These are phyloP conservation scores for Flaveria floridana DNA, from an alignment of 140 eudicot species.

Conservation along the genomic window DNA sequence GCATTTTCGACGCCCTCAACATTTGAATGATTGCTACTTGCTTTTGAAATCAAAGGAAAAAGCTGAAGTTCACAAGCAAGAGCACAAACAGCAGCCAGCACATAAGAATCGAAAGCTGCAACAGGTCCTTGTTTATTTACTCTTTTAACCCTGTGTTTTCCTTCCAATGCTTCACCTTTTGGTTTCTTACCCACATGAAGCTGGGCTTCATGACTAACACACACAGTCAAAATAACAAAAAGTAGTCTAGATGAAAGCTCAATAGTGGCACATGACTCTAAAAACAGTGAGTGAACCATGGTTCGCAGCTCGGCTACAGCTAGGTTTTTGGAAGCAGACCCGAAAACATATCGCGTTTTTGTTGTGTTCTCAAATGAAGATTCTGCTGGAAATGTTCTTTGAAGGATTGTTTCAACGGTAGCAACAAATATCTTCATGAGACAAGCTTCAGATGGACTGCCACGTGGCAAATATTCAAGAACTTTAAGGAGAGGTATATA, in stretches of 20 bases:
- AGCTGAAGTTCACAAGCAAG: conserved; percentile 91
- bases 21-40: conserved; percentile 34
- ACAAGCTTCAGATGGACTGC: conserved; percentile 96
- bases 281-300: conserved; percentile 89
- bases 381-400: conserved; percentile 83
- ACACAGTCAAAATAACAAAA: conserved; percentile 85
- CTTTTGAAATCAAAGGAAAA: conserved; percentile 72
- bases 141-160: conserved; percentile 36
- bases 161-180: conserved; percentile 46
- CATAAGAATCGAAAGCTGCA: conserved; percentile 91
- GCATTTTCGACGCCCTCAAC: not conserved
- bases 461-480: conserved; percentile 95
- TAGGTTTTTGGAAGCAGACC: conserved; percentile 79
- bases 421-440: conserved; percentile 97
- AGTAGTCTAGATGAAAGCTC: conserved; percentile 96
- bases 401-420: conserved; percentile 89
- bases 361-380: conserved; percentile 51
- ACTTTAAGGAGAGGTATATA: conserved; percentile 92
- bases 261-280: conserved; percentile 72
- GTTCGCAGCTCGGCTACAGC: conserved; percentile 99
- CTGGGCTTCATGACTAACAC: conserved; percentile 94
- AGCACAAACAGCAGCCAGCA: conserved; percentile 92
- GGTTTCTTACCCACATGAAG: conserved; percentile 60
- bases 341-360: conserved; percentile 44
- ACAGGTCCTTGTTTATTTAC: conserved; percentile 79